Percentiles rank a stretch among this genome's conserved stretches.
These are phyloP conservation scores for Saccharomycopsis capsularis DNA, from an alignment of 805 yeast species.

Conservation along the genomic window DNA sequence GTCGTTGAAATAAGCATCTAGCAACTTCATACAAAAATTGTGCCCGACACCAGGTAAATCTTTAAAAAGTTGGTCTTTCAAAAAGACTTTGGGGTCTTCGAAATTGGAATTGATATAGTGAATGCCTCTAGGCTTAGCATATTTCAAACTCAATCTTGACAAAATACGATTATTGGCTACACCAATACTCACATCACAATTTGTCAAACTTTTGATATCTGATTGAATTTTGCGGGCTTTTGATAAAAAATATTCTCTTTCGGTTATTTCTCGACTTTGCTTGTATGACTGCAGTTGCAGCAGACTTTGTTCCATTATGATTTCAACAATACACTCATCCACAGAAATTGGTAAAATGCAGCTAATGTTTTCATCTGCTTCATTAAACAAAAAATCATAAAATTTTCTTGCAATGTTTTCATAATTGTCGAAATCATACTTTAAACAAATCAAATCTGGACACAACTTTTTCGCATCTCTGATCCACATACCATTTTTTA, in stretches of 20 bases:
- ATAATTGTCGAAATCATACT: conserved; percentile 69
- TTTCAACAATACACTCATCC: conserved; percentile 84
- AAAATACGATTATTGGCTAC: conserved; percentile 64
- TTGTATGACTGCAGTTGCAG: too few species aligned
- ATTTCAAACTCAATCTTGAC: conserved; percentile 65
- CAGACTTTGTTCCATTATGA: too few species aligned
- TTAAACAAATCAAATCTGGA: conserved; percentile 56
- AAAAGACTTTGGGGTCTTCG: conserved; percentile 27
- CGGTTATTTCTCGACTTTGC: conserved; percentile 20
- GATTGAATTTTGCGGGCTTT: conserved; percentile 33
- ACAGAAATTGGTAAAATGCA: conserved; percentile 78
- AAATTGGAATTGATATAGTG: conserved; percentile 31
- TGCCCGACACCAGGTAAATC: conserved; percentile 39
- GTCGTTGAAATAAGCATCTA: neutral
- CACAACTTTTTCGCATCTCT: conserved; percentile 56
- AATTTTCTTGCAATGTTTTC: conserved; percentile 57
- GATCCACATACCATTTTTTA: conserved; percentile 88
- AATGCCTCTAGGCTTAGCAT: conserved; percentile 77
- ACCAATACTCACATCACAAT: conserved; percentile 75
- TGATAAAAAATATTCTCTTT: neutral
- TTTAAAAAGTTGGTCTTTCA: conserved; percentile 33
- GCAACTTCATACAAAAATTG: conserved; percentile 12
- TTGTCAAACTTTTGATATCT: conserved; percentile 38
- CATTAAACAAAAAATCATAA: conserved; percentile 49
- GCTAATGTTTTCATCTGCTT: conserved; percentile 28